A percentile compares a stretch with the other conserved stretches of the same genome.
These are phyloP conservation scores for Suhomyces ambrosiae DNA, from an alignment of 1,139 yeast genomes.

Conservation along the genomic window DNA sequence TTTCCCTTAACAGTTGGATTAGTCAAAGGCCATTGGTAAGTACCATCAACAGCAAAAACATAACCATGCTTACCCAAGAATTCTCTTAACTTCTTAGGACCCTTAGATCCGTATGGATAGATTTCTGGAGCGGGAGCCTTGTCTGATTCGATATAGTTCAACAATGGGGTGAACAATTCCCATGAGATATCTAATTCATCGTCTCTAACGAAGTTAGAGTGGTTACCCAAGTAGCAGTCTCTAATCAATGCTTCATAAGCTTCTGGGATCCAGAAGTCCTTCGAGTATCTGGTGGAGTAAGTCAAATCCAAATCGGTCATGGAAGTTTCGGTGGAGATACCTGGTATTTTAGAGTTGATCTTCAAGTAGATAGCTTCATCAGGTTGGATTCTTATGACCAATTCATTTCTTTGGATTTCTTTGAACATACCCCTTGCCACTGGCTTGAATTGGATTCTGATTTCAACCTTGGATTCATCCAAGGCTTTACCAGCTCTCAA, in stretches of 20 bases:
- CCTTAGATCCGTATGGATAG: conserved; percentile 91
- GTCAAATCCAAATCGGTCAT: conserved; percentile 90
- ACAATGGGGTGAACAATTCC: conserved; percentile 89
- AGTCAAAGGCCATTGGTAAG: conserved; percentile 84
- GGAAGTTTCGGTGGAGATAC: conserved; percentile 77
- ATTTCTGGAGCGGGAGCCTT: conserved; percentile 62
- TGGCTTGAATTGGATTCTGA: conserved; percentile 88
- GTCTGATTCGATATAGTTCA: conserved; percentile 73
- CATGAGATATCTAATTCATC: conserved; percentile 95
- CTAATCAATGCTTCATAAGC: conserved; percentile 95
- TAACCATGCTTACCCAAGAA: conserved; percentile 74
- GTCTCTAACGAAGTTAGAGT: conserved; percentile 95
- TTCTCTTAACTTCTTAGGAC: conserved; percentile 67
- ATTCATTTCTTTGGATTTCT: conserved; percentile 85
- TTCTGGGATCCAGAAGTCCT: conserved; percentile 93
- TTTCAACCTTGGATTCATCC: conserved; percentile 90
- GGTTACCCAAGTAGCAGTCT: conserved; percentile 90
- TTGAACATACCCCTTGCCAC: conserved; percentile 82
- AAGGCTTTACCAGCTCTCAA: conserved; percentile 97
- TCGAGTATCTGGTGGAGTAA: conserved; percentile 73
- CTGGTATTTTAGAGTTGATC: conserved; percentile 92
- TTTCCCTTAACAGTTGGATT: conserved; percentile 53
- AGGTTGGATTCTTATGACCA: conserved; percentile 93
- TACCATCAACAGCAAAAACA: conserved; percentile 56
- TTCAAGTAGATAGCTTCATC: conserved; percentile 90